These are phyloP conservation scores for Ophiocytium majus DNA, from an alignment of 352 stramenopile genomes.

Conservation along the genomic window DNA sequence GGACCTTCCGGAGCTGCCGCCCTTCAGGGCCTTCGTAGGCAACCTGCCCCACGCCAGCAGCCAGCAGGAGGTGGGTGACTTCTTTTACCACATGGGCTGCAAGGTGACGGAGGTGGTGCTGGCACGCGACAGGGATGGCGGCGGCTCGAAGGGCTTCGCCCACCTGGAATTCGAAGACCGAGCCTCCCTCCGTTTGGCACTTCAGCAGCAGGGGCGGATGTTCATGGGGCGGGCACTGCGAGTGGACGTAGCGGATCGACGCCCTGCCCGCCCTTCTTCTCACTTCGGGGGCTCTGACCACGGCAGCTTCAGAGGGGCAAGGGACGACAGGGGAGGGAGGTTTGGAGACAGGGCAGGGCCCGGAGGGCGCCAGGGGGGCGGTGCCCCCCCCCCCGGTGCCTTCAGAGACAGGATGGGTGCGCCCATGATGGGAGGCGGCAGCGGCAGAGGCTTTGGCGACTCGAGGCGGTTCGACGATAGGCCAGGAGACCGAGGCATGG, in stretches of 20 bases:
- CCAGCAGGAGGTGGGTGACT: background rate
- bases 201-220: background rate
- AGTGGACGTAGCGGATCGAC: background rate
- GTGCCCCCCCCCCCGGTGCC: too few species aligned
- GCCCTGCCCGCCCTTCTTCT: background rate
- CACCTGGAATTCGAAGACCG: background rate
- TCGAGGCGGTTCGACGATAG: too few species aligned
- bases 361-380: background rate
- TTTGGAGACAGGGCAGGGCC: background rate
- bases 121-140: background rate
- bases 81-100: background rate
- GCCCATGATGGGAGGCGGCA: too few species aligned
- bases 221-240: background rate
- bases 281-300: too few species aligned
- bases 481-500: background rate
- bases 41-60: background rate
- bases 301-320: too few species aligned
- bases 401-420: background rate
- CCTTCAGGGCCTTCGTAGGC: background rate
- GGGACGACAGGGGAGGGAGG: background rate
- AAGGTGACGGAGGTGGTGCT: background rate
- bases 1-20: background rate
- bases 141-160: background rate
- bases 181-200: background rate
- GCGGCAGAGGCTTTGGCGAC: background rate